Evolutionary conservation across 441 rosid species (phyloP).

Genomic region (Sinapis alba): DNA sequence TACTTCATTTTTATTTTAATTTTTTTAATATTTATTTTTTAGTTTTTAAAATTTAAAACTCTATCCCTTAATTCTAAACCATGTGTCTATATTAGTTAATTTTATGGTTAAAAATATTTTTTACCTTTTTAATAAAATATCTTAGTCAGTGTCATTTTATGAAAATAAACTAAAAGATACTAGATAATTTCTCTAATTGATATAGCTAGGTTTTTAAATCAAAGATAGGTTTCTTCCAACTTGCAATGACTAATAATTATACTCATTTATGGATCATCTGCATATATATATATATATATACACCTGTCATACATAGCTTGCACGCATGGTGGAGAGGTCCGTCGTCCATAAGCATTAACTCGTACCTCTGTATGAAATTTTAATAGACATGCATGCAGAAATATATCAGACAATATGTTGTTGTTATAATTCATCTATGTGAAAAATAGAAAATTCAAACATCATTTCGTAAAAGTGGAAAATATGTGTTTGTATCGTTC

Average conservation of each 20-base stretch:
- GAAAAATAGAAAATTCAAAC: neutral
- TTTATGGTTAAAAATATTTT: no score
- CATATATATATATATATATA: neutral
- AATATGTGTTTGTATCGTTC: neutral
- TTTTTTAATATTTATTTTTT: no score
- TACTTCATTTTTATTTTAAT: no score
- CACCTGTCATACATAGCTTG: neutral
- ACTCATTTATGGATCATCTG: conserved; percentile 14
- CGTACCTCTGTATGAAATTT: neutral
- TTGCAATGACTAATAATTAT: conserved; percentile 15
- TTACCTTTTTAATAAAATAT: no score
- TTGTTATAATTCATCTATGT: neutral
- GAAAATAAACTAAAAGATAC: no score
- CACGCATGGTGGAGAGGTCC: neutral
- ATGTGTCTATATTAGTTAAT: no score
- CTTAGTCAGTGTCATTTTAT: no score
- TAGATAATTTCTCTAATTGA: no score
- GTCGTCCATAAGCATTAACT: conserved; percentile 14
- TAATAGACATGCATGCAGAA: neutral
- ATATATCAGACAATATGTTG: neutral
- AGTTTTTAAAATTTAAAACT: no score
- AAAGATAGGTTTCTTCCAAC: conserved; percentile 17
- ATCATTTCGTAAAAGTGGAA: neutral
- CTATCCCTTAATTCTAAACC: no score
- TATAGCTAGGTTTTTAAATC: neutral